Evolutionary conservation across 2,329 filamentous ascomycete genomes (phyloP).

Genomic region (Chaetomium globosum): DNA sequence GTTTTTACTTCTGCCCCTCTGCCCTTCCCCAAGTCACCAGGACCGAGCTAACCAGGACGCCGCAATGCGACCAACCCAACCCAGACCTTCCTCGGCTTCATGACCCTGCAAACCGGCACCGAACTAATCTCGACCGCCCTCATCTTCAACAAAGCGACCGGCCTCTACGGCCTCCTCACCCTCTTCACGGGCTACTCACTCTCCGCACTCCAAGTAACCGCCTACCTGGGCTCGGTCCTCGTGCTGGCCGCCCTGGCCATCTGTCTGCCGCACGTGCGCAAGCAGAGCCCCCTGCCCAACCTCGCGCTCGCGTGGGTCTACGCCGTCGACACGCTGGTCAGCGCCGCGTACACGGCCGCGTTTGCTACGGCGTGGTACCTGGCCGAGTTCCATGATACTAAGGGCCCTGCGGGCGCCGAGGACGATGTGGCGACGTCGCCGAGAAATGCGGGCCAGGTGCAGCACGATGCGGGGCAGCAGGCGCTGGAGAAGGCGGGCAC

Average conservation of each 20-base stretch:
- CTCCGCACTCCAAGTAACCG: constrained; percentile 79
- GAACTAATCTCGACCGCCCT: constrained; percentile 82
- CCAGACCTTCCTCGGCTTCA: constrained; percentile 81
- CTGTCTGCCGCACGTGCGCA: constrained; percentile 78
- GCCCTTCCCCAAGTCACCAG: background rate
- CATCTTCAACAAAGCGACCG: constrained; percentile 89
- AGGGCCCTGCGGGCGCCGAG: constrained; percentile 21
- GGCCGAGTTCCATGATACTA: constrained; percentile 28
- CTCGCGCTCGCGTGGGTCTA: constrained; percentile 85
- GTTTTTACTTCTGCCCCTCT: background rate
- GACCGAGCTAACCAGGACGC: constrained; percentile 6
- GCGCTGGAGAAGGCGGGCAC: constrained; percentile 32
- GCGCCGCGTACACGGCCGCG: constrained; percentile 76
- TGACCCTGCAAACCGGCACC: constrained; percentile 83
- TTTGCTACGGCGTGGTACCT: constrained; percentile 89
- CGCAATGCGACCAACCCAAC: background rate
- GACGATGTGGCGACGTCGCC: constrained; percentile 15
- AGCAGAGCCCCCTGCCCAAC: constrained; percentile 75
- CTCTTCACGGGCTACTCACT: constrained; percentile 84
- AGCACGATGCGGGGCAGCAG: constrained; percentile 29
- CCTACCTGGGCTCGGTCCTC: constrained; percentile 84
- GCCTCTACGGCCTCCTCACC: constrained; percentile 86
- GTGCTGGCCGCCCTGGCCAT: constrained; percentile 68
- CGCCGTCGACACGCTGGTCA: constrained; percentile 77
- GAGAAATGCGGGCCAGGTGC: constrained; percentile 14